Conservation (phyloP, 2,329 filamentous ascomycete species). For the Blumeria graminis region DNA sequence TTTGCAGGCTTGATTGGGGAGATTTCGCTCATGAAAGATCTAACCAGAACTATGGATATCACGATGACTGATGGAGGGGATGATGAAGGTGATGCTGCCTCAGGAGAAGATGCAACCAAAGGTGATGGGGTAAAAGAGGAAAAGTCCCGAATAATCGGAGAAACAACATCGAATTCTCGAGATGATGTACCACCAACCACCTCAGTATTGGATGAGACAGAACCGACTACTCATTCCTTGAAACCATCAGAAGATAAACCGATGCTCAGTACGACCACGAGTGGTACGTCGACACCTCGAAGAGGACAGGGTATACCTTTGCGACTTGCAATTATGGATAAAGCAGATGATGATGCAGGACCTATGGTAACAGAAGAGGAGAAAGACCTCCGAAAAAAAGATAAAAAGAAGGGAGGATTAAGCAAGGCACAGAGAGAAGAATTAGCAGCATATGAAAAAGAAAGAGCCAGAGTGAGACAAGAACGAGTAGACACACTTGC, state of each 20-base stretch:
- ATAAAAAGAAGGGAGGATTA: constrained; percentile 73
- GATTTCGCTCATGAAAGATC: constrained; percentile 94
- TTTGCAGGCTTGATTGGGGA: constrained; percentile 95
- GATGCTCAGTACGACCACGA: constrained; percentile 9
- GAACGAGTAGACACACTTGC: constrained; percentile 71
- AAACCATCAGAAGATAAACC: constrained; percentile 12
- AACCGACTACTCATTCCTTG: constrained; percentile 1
- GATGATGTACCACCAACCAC: background rate
- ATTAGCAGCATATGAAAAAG: constrained; percentile 64
- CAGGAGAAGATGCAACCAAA: constrained; percentile 30
- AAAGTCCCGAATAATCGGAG: constrained; percentile 8
- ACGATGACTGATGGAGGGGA: constrained; percentile 63
- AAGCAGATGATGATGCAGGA: constrained; percentile 53
- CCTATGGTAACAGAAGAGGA: constrained; percentile 46
- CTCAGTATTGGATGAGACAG: constrained; percentile 2
- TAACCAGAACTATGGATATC: constrained; percentile 96
- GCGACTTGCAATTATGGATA: constrained; percentile 71
- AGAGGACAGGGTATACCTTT: constrained; percentile 33
- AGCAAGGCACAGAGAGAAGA: constrained; percentile 86
- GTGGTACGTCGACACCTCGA: constrained; percentile 20
- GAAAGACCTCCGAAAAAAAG: constrained; percentile 51
- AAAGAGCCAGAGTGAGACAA: constrained; percentile 61
- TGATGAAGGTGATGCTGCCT: constrained; percentile 29
- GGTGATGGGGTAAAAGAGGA: constrained; percentile 24
- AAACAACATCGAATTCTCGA: background rate